These are phyloP conservation scores for Dothistroma septosporum DNA, from an alignment of 2,329 filamentous ascomycete genomes.

Conservation along the genomic window DNA sequence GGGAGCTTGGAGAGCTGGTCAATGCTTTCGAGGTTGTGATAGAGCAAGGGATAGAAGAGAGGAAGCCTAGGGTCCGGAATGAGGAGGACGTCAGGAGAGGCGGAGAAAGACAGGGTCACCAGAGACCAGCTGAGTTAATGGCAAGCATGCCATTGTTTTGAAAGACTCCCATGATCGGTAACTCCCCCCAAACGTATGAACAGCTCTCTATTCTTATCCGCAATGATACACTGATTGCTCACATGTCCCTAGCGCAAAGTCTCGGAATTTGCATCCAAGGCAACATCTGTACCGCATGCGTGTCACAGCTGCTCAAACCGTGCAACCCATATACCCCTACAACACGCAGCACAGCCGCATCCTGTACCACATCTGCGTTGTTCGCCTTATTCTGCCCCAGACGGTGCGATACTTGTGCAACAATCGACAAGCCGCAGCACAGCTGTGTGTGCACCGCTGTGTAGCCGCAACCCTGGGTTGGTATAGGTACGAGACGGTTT, in stretches of 20 bases:
- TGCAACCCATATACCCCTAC: neutral
- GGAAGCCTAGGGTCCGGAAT: neutral
- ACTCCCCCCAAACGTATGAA: too few species aligned
- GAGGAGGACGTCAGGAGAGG: neutral
- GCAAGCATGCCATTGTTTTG: neutral
- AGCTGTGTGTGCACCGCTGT: neutral
- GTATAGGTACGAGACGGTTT: neutral
- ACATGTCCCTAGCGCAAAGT: neutral
- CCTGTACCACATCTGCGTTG: neutral
- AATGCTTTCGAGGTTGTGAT: neutral
- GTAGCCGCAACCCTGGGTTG: neutral
- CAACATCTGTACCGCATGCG: neutral
- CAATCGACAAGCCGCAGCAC: conserved; percentile 2
- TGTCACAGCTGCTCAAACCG: neutral
- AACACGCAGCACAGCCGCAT: neutral
- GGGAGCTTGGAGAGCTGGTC: neutral
- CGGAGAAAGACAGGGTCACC: too few species aligned
- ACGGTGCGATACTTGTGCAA: neutral
- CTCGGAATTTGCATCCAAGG: neutral
- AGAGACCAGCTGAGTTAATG: neutral
- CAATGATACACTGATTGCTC: neutral
- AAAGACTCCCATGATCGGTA: too few species aligned
- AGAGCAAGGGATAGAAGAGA: neutral
- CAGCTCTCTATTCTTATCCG: too few species aligned
- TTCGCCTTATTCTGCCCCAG: neutral